phyloP scores from a whole-genome alignment of 345 rosid species.

The Kernera saxatilis region DNA sequence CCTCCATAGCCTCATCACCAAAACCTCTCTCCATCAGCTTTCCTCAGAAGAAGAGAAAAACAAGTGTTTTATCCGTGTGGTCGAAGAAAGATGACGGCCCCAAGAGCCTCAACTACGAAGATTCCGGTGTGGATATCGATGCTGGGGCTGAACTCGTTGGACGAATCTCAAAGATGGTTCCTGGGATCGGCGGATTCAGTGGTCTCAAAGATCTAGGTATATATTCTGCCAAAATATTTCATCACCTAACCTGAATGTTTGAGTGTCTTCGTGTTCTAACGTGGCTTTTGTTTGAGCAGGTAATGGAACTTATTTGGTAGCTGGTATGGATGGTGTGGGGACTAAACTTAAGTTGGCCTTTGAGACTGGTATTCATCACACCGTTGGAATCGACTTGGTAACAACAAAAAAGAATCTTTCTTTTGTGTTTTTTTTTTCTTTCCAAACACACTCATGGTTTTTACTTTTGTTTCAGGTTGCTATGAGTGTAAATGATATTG shows the following conservation, averaged over 20 bases:
- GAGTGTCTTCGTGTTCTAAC: neutral
- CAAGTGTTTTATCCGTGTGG: constrained; percentile 19
- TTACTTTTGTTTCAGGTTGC: constrained; percentile 53
- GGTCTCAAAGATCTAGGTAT: constrained; percentile 87
- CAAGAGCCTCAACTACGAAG: constrained; percentile 63
- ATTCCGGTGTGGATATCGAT: constrained; percentile 83
- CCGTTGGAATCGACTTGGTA: constrained; percentile 91
- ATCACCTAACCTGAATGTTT: neutral
- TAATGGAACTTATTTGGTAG: constrained; percentile 74
- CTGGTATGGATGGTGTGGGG: constrained; percentile 98
- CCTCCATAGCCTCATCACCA: neutral
- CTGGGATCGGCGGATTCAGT: constrained; percentile 85
- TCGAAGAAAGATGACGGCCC: constrained; percentile 19
- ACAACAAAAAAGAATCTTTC: neutral
- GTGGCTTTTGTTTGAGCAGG: constrained; percentile 37
- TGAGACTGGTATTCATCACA: constrained; percentile 81
- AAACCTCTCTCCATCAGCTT: neutral
- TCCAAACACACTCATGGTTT: neutral
- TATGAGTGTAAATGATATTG: constrained; percentile 91
- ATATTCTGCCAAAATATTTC: neutral
- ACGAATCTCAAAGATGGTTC: constrained; percentile 83
- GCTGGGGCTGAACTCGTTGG: constrained; percentile 79
- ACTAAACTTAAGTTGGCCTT: constrained; percentile 90
- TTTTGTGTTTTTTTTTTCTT: neutral
- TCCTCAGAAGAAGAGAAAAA: neutral